Conservation (phyloP, 768 basidiomycete species). For the Amyloporia xantha region DNA sequence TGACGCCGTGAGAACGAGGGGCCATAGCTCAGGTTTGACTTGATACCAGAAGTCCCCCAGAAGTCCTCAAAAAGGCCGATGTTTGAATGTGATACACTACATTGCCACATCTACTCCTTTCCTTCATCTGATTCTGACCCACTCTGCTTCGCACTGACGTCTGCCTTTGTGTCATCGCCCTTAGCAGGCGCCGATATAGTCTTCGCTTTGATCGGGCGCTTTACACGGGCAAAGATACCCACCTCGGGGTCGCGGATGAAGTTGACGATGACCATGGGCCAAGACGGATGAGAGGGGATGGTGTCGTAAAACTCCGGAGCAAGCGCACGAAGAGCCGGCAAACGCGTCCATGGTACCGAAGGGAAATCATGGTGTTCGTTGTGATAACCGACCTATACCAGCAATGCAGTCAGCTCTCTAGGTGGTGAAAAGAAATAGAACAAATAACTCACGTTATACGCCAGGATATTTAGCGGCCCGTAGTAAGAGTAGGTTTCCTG, state of each 20-base stretch:
- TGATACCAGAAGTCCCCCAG: no score
- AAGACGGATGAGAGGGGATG: slow-evolving; percentile 81
- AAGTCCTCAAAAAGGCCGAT: no score
- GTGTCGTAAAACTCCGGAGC: slow-evolving; percentile 91
- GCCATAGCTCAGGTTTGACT: no score
- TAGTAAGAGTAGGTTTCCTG: slow-evolving; percentile 99
- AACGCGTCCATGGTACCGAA: slow-evolving; percentile 89
- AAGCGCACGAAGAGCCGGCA: slow-evolving; percentile 73
- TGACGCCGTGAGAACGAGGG: no score
- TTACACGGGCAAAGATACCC: slow-evolving; percentile 84
- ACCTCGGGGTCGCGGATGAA: slow-evolving; percentile 90
- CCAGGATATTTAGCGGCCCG: slow-evolving; percentile 80
- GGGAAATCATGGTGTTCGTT: slow-evolving; percentile 99
- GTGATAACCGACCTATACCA: slow-evolving; percentile 84
- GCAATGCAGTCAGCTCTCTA: slow-evolving; percentile 7
- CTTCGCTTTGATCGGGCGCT: slow-evolving; percentile 48
- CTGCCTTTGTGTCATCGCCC: neutral
- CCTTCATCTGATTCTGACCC: neutral
- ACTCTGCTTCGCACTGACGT: neutral
- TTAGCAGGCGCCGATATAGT: neutral
- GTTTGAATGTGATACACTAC: no score
- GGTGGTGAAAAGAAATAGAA: neutral
- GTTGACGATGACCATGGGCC: slow-evolving; percentile 92
- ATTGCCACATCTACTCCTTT: no score
- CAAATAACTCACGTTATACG: slow-evolving; percentile 73